These are phyloP conservation scores for Trichophyton mentagrophytes DNA, from an alignment of 2,329 filamentous ascomycete genomes.

Conservation along the genomic window DNA sequence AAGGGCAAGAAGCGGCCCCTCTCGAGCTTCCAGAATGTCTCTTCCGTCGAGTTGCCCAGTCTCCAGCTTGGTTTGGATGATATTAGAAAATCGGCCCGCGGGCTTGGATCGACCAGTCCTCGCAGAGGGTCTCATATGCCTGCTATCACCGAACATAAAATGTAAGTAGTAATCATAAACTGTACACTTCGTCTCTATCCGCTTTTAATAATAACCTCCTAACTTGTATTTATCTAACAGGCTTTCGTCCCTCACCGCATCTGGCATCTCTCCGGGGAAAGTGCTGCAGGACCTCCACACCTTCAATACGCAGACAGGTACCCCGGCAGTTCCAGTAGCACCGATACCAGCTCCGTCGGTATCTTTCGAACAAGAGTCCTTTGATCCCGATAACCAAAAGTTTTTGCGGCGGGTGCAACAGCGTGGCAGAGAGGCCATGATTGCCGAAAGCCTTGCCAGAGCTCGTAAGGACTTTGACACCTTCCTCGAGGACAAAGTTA, in stretches of 20 bases:
- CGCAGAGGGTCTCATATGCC: slow-evolving; percentile 31
- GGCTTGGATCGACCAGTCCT: slow-evolving; percentile 54
- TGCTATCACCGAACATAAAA: slow-evolving; percentile 36
- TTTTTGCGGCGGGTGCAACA: slow-evolving; percentile 79
- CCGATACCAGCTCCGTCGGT: neutral
- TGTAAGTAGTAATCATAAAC: slow-evolving; percentile 23
- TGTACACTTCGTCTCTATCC: no score
- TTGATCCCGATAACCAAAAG: slow-evolving; percentile 48
- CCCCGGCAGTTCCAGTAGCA: neutral
- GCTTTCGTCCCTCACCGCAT: slow-evolving; percentile 86
- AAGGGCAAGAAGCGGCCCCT: slow-evolving; percentile 55
- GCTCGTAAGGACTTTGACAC: slow-evolving; percentile 84
- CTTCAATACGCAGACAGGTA: slow-evolving; percentile 52
- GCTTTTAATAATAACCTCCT: no score
- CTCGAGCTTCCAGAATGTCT: slow-evolving; percentile 37
- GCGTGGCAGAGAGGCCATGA: slow-evolving; percentile 82
- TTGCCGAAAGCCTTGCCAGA: slow-evolving; percentile 77
- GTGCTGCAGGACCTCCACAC: slow-evolving; percentile 77
- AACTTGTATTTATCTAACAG: slow-evolving; percentile 29
- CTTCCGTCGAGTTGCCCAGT: slow-evolving; percentile 67
- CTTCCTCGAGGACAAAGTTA: slow-evolving; percentile 88
- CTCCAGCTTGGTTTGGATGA: slow-evolving; percentile 87
- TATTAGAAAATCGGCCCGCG: slow-evolving; percentile 63
- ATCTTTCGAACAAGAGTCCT: slow-evolving; percentile 24
- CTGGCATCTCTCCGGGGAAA: slow-evolving; percentile 75